A percentile compares a stretch with the other conserved stretches of the same genome.
Evolutionary conservation across 257 asterid species (phyloP).

Genomic region (Haberlea rhodopensis): DNA sequence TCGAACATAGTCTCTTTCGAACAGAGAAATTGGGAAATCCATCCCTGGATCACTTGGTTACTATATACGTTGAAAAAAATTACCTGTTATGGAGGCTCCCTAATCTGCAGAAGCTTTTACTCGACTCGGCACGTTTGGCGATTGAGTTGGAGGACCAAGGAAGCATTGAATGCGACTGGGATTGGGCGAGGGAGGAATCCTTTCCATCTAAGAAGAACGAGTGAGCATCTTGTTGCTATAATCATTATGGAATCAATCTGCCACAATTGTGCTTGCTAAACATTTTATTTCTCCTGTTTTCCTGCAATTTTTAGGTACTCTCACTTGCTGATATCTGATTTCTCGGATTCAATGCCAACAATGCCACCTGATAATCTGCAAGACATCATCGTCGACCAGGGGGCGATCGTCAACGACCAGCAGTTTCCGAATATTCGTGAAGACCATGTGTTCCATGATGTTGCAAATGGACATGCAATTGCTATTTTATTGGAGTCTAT

Average conservation of each 20-base stretch:
- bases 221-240: conserved; percentile 37
- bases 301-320: conserved; percentile 54
- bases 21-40: conserved; percentile 65
- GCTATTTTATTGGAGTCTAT: conserved; percentile 82
- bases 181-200: conserved; percentile 73
- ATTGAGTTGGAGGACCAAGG: conserved; percentile 50
- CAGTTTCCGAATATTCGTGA: conserved; percentile 33
- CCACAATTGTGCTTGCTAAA: conserved; percentile 11
- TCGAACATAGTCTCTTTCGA: conserved; percentile 50
- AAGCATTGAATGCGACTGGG: conserved; percentile 67
- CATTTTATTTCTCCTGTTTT: neutral
- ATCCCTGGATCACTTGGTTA: conserved; percentile 76
- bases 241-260: neutral
- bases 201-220: conserved; percentile 81
- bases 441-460: conserved; percentile 44
- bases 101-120: conserved; percentile 69
- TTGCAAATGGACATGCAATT: conserved; percentile 61
- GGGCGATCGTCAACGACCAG: conserved; percentile 45
- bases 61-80: conserved; percentile 75
- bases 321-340: conserved; percentile 73
- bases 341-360: conserved; percentile 77
- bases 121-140: conserved; percentile 62
- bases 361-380: conserved; percentile 96
- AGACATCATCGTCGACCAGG: conserved; percentile 63
- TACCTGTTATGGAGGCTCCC: conserved; percentile 94